Percentiles rank a stretch among this genome's conserved stretches.
Conservation (phyloP, 78 protist species). For the Dictyostelium firmibasis region DNA sequence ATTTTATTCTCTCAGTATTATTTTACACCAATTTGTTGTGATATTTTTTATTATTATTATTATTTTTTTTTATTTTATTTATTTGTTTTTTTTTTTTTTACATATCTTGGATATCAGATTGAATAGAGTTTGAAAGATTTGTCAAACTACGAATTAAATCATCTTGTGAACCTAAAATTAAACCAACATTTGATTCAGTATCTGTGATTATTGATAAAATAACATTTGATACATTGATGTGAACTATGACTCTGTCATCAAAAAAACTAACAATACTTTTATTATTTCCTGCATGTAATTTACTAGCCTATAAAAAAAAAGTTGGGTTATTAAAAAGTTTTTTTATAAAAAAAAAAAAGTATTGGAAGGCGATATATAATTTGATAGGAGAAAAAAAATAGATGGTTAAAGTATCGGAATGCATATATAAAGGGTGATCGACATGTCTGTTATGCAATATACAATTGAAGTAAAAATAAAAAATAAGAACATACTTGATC, state of each 20-base stretch:
- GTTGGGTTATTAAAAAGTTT: neutral
- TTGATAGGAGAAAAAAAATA: too few species aligned
- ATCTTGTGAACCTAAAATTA: constrained; percentile 63
- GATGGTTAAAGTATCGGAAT: too few species aligned
- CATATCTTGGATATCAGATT: constrained; percentile 64
- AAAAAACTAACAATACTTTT: constrained; percentile 64
- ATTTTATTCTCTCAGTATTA: too few species aligned
- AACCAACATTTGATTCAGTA: constrained; percentile 67
- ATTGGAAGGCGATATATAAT: too few species aligned
- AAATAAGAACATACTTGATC: constrained; percentile 49
- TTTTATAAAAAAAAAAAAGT: neutral
- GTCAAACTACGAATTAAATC: constrained; percentile 39
- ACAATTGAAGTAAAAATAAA: too few species aligned
- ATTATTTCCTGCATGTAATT: constrained; percentile 56
- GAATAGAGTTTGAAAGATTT: constrained; percentile 55
- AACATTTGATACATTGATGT: constrained; percentile 54
- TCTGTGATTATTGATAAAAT: constrained; percentile 57
- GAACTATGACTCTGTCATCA: constrained; percentile 53
- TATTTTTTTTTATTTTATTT: neutral
- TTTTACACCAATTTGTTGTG: neutral
- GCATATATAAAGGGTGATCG: too few species aligned
- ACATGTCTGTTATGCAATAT: too few species aligned
- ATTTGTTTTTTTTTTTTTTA: constrained; percentile 8
- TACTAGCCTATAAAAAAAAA: constrained; percentile 46
- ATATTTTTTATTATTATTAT: neutral